Conservation (phyloP, 371 early-diverging fungal genomes). For the Actinomortierella ambigua region DNA sequence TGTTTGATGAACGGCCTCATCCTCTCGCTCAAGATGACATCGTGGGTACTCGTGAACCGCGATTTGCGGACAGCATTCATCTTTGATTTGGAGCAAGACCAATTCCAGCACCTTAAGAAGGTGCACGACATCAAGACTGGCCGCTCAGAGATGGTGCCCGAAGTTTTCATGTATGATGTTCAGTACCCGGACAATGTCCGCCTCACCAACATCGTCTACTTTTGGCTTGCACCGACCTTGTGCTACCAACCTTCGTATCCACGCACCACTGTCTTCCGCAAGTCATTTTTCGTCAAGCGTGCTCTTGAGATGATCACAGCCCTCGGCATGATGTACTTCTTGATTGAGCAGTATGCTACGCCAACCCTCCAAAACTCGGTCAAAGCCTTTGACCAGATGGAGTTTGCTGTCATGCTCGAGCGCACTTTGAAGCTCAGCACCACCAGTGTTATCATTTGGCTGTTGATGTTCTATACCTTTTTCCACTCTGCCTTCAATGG, state of each 20-base stretch:
- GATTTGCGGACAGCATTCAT: conserved; percentile 61
- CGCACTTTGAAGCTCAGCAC: conserved; percentile 87
- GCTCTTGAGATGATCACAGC: conserved; percentile 69
- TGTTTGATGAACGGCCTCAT: conserved; percentile 66
- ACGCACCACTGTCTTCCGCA: conserved; percentile 68
- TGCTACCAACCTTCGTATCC: conserved; percentile 92
- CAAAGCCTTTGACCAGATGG: conserved; percentile 68
- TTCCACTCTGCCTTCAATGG: conserved; percentile 87
- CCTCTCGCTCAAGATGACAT: conserved; percentile 81
- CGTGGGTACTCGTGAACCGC: conserved; percentile 73
- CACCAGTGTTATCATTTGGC: conserved; percentile 82
- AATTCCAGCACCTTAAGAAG: conserved; percentile 20
- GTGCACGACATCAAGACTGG: conserved; percentile 33
- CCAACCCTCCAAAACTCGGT: conserved; percentile 88
- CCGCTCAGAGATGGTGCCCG: conserved; percentile 21
- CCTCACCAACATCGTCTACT: conserved; percentile 72
- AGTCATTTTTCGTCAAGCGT: conserved; percentile 81
- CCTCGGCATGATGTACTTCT: conserved; percentile 78
- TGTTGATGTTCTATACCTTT: conserved; percentile 88
- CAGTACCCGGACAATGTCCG: conserved; percentile 82
- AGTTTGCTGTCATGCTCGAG: conserved; percentile 74
- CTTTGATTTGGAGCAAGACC: conserved; percentile 17
- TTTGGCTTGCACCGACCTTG: conserved; percentile 84
- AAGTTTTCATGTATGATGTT: conserved; percentile 54
- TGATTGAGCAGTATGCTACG: conserved; percentile 82